A percentile compares a stretch with the other conserved stretches of the same genome.
phyloP scores from a whole-genome alignment of 192 early-diverging fungal genomes.

The Podila clonocystis region DNA sequence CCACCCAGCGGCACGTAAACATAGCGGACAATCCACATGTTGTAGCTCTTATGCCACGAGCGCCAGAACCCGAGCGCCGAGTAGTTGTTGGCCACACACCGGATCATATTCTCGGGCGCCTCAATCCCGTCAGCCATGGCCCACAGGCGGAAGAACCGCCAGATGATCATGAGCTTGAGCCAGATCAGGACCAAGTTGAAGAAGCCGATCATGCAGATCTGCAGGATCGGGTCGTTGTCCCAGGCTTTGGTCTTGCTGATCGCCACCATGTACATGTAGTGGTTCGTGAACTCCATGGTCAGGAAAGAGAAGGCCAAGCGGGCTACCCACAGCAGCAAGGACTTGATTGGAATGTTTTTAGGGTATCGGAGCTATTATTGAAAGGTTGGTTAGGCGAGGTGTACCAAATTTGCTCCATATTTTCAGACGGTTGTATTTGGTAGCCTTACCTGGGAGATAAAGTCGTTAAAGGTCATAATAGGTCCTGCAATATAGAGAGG shows the following conservation, averaged over 20 bases:
- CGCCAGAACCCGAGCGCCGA: constrained; percentile 94
- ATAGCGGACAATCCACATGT: constrained; percentile 90
- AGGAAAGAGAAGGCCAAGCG: constrained; percentile 71
- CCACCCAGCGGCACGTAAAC: constrained; percentile 96
- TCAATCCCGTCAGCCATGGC: constrained; percentile 90
- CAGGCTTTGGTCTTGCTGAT: constrained; percentile 89
- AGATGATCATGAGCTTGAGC: constrained; percentile 93
- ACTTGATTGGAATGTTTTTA: constrained; percentile 49
- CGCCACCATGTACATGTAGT: constrained; percentile 90
- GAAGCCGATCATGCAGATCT: constrained; percentile 89
- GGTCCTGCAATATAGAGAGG: constrained; percentile 95
- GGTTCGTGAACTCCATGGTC: constrained; percentile 90
- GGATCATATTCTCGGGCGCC: constrained; percentile 93
- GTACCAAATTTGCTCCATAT: neutral
- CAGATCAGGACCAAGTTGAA: constrained; percentile 94
- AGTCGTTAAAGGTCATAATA: constrained; percentile 95
- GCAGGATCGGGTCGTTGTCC: constrained; percentile 77
- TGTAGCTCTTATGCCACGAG: constrained; percentile 95
- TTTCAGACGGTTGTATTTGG: neutral
- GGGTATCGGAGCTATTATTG: constrained; percentile 63
- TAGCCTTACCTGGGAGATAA: constrained; percentile 75
- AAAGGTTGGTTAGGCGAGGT: neutral
- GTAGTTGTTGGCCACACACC: constrained; percentile 98
- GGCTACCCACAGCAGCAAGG: constrained; percentile 65
- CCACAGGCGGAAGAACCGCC: constrained; percentile 98